phyloP scores from a whole-genome alignment of 257 asterid genomes.

The Catharanthus roseus region DNA sequence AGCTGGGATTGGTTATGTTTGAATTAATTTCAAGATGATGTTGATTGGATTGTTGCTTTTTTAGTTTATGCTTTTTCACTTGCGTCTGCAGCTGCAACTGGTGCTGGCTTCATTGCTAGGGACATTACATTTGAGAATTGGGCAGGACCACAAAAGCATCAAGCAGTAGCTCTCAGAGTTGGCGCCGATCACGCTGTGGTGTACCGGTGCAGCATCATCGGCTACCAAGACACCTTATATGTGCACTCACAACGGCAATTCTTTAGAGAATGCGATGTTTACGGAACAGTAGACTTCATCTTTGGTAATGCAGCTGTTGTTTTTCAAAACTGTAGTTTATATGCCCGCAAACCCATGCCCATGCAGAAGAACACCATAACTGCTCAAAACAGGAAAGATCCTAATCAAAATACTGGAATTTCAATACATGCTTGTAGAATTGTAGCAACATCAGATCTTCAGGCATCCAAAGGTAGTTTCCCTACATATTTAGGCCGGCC shows the following conservation, averaged over 20 bases:
- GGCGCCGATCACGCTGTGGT: constrained; percentile 89
- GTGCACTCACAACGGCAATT: constrained; percentile 87
- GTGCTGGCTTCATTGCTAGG: constrained; percentile 83
- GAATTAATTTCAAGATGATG: not conserved
- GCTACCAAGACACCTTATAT: constrained; percentile 89
- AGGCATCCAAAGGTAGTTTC: constrained; percentile 33
- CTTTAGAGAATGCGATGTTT: constrained; percentile 78
- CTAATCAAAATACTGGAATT: constrained; percentile 91
- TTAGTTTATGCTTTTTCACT: constrained; percentile 6
- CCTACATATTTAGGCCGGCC: constrained; percentile 88
- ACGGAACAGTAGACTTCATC: constrained; percentile 93
- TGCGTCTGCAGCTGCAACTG: constrained; percentile 92
- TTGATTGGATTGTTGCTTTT: constrained; percentile 7
- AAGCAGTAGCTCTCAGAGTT: constrained; percentile 91
- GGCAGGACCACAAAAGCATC: constrained; percentile 88
- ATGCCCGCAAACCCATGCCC: constrained; percentile 61
- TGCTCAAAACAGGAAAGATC: constrained; percentile 93
- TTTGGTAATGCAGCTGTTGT: constrained; percentile 97
- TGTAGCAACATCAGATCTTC: constrained; percentile 58
- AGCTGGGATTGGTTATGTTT: not conserved
- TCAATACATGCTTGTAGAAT: constrained; percentile 80
- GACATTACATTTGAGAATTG: constrained; percentile 84
- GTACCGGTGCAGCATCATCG: constrained; percentile 70
- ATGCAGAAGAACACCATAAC: constrained; percentile 79
- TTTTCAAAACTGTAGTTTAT: constrained; percentile 73